Conservation (phyloP, 2,329 filamentous ascomycete genomes). For the Geosmithia morbida region DNA sequence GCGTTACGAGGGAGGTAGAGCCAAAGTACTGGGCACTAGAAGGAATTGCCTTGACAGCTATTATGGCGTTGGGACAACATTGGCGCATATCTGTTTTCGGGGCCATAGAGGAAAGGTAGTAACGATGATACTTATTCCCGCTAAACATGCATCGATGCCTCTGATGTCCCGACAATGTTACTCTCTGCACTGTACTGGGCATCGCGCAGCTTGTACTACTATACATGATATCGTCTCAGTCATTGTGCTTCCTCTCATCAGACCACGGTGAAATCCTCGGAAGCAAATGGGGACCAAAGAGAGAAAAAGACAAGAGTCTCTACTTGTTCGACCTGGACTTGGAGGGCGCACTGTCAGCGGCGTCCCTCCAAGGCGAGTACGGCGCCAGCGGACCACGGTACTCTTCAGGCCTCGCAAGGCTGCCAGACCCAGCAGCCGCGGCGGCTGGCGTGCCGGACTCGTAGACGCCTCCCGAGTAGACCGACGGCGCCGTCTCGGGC, state of each 20-base stretch:
- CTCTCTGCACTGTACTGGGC: neutral
- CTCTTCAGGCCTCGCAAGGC: conserved; percentile 26
- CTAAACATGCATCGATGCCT: no score
- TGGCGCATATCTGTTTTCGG: no score
- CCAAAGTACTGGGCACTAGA: no score
- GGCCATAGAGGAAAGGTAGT: no score
- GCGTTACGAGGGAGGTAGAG: no score
- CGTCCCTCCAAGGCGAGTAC: conserved; percentile 38
- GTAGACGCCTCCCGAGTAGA: conserved; percentile 28
- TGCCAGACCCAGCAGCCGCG: conserved; percentile 8
- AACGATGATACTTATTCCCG: no score
- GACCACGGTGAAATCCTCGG: neutral
- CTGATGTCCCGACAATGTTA: neutral
- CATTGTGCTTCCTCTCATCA: neutral
- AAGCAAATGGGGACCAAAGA: neutral
- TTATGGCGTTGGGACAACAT: no score
- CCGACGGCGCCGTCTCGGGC: conserved; percentile 35
- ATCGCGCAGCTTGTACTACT: neutral
- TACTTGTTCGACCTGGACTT: conserved; percentile 3
- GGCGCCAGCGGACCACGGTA: conserved; percentile 40
- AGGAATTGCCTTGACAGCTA: no score
- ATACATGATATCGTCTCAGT: neutral
- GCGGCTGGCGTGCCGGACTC: conserved; percentile 22
- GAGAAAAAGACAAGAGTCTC: neutral
- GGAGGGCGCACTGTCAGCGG: conserved; percentile 15